Base-by-base conservation (phyloP, 2,329 filamentous ascomycete species). In the Trichoderma sp. region DNA sequence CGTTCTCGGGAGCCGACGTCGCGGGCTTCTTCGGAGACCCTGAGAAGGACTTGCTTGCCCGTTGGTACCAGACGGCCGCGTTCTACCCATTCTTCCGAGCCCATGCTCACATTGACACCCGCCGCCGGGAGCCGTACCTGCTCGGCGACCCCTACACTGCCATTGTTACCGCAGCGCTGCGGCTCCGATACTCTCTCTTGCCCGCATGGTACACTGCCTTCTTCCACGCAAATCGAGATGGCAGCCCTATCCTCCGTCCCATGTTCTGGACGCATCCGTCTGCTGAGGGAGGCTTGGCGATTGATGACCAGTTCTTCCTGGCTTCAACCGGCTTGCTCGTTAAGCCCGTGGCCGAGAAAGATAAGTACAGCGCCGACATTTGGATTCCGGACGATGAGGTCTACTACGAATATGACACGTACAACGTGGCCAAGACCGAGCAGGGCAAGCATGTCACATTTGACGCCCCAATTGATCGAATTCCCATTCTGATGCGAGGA, bases 51-150 rank as follows among this genome's bases (percentile, higher is more conserved):
- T 85, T 99, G 24, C 84, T 96, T 71, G 91, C 91, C 12, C 88
- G 95, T 45, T 99, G 95, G 95, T 99, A 97, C 78, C 95, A 99
- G 78, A 88, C 93, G 41, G 95, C 95, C 68, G 91, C 92, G 64
- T 99, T 96, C 82, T 98, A 98, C 76, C 95, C 95, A 7, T 99
- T 98, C 82, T 96, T 98, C 90, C 91, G 95, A 67, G 95, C 88
- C 1, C 95, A 99, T 75, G 95, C 95, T 7, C 95, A 99, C 77
- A 98, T 98, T 67, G 95, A 99, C 74, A 91, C 95, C 45, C 92
- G 95, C 52, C 90, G 95, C 28, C 90, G 95, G 60, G 95, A 99
- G 79, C 95, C 95, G 3, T 99, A 98, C 75, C 82, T 98, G 65
- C 83, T 89, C 12, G 90, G 91, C 12, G 90, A 95, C 67, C 93